Percentiles rank a stretch among this genome's conserved stretches.
Evolutionary conservation across 2,329 filamentous ascomycete genomes (phyloP).

Genomic region (Cladophialophora exuberans): DNA sequence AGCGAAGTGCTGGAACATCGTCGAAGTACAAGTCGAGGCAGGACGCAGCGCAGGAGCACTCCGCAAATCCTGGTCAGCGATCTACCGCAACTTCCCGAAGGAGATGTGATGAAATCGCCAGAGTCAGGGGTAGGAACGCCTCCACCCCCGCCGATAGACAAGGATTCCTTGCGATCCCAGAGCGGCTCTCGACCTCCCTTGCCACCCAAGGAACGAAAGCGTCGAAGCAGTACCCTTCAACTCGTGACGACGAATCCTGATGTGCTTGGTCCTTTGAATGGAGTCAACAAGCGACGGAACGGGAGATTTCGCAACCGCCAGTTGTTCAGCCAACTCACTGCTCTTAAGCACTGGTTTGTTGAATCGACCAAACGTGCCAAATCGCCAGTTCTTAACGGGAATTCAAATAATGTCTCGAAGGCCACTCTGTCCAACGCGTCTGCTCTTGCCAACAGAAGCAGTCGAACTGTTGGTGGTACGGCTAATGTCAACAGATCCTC

Average conservation of each 20-base stretch:
- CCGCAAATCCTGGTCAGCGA: conserved; percentile 70
- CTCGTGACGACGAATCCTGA: conserved; percentile 74
- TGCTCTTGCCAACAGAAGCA: conserved; percentile 6
- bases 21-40: conserved; percentile 63
- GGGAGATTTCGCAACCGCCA: conserved; percentile 30
- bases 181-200: conserved; percentile 79
- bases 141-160: conserved; percentile 75
- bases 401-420: conserved; percentile 10
- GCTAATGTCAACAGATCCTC: conserved; percentile 21
- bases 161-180: conserved; percentile 73
- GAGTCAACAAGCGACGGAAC: conserved; percentile 51
- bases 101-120: conserved; percentile 44
- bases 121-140: conserved; percentile 45
- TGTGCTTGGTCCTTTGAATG: conserved; percentile 58
- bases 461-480: background rate
- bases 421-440: conserved; percentile 4
- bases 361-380: conserved; percentile 67
- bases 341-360: conserved; percentile 73
- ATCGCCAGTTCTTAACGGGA: conserved; percentile 49
- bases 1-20: conserved; percentile 48
- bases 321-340: conserved; percentile 64
- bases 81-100: conserved; percentile 75
- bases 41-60: conserved; percentile 73
- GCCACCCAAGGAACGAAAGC: conserved; percentile 84
- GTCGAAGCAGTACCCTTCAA: conserved; percentile 82